A percentile compares a stretch with the other conserved stretches of the same genome.
These are phyloP conservation scores for Ambrosia hybrid DNA, from an alignment of 140 eudicot species.

Conservation along the genomic window DNA sequence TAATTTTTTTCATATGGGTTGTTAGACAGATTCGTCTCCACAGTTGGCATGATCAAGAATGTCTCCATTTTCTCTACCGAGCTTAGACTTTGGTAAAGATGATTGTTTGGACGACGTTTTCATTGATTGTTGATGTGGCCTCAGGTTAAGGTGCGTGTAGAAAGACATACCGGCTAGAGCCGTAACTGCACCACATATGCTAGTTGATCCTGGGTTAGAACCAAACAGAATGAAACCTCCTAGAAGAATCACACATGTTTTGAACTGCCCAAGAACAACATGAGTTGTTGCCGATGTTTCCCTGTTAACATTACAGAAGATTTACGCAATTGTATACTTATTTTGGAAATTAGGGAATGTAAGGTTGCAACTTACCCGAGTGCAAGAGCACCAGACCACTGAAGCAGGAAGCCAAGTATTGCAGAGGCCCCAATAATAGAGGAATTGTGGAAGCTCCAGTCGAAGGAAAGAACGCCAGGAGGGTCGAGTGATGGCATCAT, in stretches of 20 bases:
- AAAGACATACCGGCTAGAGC: slow-evolving; percentile 87
- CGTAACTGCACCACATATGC: slow-evolving; percentile 79
- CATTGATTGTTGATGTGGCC: slow-evolving; percentile 45
- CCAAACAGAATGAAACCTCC: slow-evolving; percentile 90
- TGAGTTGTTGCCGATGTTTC: slow-evolving; percentile 96
- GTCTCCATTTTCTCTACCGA: slow-evolving; percentile 72
- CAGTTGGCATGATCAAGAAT: slow-evolving; percentile 31
- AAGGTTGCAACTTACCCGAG: slow-evolving; percentile 59
- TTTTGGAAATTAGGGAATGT: background rate
- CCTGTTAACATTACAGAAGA: slow-evolving; percentile 41
- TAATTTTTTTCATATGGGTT: background rate
- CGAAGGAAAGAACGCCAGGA: slow-evolving; percentile 77
- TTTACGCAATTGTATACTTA: background rate
- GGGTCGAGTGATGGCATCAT: slow-evolving; percentile 98
- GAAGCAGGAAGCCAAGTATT: slow-evolving; percentile 89
- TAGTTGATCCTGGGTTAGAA: slow-evolving; percentile 79
- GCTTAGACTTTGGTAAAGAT: slow-evolving; percentile 74
- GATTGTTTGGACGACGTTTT: slow-evolving; percentile 53
- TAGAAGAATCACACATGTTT: slow-evolving; percentile 89
- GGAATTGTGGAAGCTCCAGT: slow-evolving; percentile 65
- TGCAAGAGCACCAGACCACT: slow-evolving; percentile 98
- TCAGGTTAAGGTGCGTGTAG: slow-evolving; percentile 76
- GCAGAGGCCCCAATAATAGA: slow-evolving; percentile 72
- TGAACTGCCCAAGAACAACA: slow-evolving; percentile 96
- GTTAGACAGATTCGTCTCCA: slow-evolving; percentile 62